phyloP scores from a whole-genome alignment of 2,329 filamentous ascomycete species.

The Elsinoe arachidis region DNA sequence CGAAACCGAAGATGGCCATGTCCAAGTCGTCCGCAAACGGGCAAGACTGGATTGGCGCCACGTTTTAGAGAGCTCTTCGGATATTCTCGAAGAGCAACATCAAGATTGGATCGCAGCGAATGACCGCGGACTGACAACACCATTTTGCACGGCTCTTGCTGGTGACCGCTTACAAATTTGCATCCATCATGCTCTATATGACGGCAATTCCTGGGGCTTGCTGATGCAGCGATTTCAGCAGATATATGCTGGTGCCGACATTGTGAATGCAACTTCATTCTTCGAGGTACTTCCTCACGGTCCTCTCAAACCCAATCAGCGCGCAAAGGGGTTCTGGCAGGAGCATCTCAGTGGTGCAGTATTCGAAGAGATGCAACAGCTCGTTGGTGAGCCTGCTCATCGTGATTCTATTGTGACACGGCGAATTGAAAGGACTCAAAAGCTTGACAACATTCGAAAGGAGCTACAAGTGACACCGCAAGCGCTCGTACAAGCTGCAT shows the following conservation, averaged over 20 bases:
- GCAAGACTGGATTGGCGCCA: background rate
- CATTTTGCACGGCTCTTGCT: slow-evolving; percentile 45
- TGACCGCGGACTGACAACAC: slow-evolving; percentile 38
- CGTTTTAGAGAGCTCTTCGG: slow-evolving; percentile 36
- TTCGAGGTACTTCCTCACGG: slow-evolving; percentile 60
- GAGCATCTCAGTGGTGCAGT: slow-evolving; percentile 40
- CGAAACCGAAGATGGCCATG: slow-evolving; percentile 62
- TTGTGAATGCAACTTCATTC: slow-evolving; percentile 46
- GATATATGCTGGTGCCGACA: slow-evolving; percentile 38
- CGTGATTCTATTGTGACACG: slow-evolving; percentile 21
- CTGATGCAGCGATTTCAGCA: slow-evolving; percentile 53
- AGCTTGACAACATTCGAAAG: slow-evolving; percentile 41
- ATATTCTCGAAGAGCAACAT: slow-evolving; percentile 32
- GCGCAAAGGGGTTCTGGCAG: slow-evolving; percentile 59
- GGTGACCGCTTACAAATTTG: slow-evolving; percentile 48
- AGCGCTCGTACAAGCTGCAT: slow-evolving; percentile 70
- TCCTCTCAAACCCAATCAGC: slow-evolving; percentile 47
- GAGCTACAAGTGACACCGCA: slow-evolving; percentile 66
- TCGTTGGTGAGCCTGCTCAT: slow-evolving; percentile 19
- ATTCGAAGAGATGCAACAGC: slow-evolving; percentile 24
- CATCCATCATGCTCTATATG: slow-evolving; percentile 81
- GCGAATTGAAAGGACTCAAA: slow-evolving; percentile 40
- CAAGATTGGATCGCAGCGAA: slow-evolving; percentile 49
- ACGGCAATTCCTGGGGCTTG: slow-evolving; percentile 67
- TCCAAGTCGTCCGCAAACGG: slow-evolving; percentile 55